Evolutionary conservation across 2,329 filamentous ascomycete species (phyloP).

Genomic region (Cercospora sp.): DNA sequence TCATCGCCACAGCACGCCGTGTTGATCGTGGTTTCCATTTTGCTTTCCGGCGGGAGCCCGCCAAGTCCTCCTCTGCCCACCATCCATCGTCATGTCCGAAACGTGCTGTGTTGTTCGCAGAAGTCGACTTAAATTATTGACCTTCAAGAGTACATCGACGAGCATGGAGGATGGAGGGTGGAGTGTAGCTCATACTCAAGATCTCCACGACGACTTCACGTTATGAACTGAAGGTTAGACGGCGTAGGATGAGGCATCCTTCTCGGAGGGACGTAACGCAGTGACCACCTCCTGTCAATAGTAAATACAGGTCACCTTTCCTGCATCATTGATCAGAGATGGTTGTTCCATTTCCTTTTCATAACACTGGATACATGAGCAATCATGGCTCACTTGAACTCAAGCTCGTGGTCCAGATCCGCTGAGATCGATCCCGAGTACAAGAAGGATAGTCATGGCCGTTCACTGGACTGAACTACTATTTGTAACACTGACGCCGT

Average conservation of each 20-base stretch:
- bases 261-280: not conserved
- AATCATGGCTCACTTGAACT: slow-evolving; percentile 4
- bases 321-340: not conserved
- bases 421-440: slow-evolving; percentile 14
- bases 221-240: not conserved
- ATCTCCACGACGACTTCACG: not conserved
- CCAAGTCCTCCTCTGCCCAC: not conserved
- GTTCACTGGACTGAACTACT: not conserved
- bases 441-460: slow-evolving; percentile 1
- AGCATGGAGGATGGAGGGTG: not conserved
- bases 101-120: not conserved
- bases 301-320: not conserved
- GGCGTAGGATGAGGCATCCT: not conserved
- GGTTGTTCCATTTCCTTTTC: too few species aligned
- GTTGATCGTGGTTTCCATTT: too few species aligned
- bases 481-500: not conserved
- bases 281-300: not conserved
- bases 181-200: not conserved
- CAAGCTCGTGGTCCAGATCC: slow-evolving; percentile 8
- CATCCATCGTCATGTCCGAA: not conserved
- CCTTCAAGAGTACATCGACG: not conserved
- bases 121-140: not conserved
- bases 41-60: too few species aligned
- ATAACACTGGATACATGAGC: not conserved
- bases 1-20: too few species aligned